Evolutionary conservation across 2,329 filamentous ascomycete species (phyloP), one percentile per base, ranked within the genome.

Genomic region (Penicillium decumbens): DNA sequence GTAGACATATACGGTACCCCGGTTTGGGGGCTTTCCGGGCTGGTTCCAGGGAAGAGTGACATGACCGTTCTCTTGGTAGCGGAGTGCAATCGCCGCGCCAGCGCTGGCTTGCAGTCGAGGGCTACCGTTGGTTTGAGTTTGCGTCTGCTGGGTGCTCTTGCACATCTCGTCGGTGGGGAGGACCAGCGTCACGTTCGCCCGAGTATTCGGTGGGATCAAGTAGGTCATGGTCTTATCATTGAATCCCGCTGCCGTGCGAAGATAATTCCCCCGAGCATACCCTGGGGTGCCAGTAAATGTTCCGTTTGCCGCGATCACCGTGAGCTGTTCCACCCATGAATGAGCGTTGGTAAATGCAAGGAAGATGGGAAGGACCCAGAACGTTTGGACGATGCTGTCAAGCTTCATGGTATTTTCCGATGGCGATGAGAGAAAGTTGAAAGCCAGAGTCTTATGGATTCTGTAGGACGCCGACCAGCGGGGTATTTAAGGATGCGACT

Each of bases 241-340:
- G 68, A 81, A 87, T 8, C 71, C 76, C 6, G 78, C 70, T 33
- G 75, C 67, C 5, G 71, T 76, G 53, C 88, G 82, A 28, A 78
- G 69, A 13, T 83, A 69, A 63, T 83, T 89, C 41, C 83, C 85
- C 55, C 90, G 85, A n/a, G 86, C 75, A 65, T 85, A 95, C 28
- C 92, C 92, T 23, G 80, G 75, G 6, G 78, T 68, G 25, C 87
- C 87, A 18, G 84, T 74, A 65, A 90, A 89, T 29, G 82, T 82
- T 47, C 90, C 91, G 61, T 89, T 87, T 25, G 80, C 68, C 45
- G 83, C 81, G 66, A 96, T 83, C 49, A 83, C 81, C 54, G 77
- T 80, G 43, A 92, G 76, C 61, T 85, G 77, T 71, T 96, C 90
- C 41, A 92, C 79, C 91, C 91, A 96, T 15, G 83, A 86, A 71